Conservation (phyloP, 2,329 filamentous ascomycete species). For the Orbilia blumenaviensis region DNA sequence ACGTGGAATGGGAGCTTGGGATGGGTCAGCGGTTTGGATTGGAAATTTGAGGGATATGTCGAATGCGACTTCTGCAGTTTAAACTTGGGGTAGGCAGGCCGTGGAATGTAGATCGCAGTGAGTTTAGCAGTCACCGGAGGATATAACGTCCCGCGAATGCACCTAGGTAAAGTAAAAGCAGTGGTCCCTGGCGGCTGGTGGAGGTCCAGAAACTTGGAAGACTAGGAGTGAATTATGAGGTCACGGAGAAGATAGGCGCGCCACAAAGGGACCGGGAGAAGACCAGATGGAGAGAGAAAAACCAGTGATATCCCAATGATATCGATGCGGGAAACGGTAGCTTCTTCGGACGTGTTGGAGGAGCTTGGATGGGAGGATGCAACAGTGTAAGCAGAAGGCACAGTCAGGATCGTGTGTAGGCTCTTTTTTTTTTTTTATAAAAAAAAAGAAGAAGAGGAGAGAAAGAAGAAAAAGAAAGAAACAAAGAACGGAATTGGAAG, state of each 20-base stretch:
- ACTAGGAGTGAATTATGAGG: slow-evolving; percentile 26
- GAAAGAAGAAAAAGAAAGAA: too few species aligned
- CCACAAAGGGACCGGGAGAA: background rate
- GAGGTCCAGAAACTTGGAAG: slow-evolving; percentile 25
- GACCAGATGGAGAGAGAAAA: slow-evolving; percentile 22
- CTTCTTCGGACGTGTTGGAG: slow-evolving; percentile 52
- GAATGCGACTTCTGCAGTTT: slow-evolving; percentile 35
- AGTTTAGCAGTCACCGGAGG: slow-evolving; percentile 50
- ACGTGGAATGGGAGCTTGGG: slow-evolving; percentile 30
- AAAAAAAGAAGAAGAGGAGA: too few species aligned
- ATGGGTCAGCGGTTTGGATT: slow-evolving; percentile 6
- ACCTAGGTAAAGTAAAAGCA: slow-evolving; percentile 25
- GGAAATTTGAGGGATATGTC: slow-evolving; percentile 26
- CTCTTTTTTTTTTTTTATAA: too few species aligned
- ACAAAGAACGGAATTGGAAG: too few species aligned
- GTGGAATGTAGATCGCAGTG: slow-evolving; percentile 50
- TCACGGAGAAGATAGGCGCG: slow-evolving; percentile 42
- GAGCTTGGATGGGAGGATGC: slow-evolving; percentile 22
- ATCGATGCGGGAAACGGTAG: slow-evolving; percentile 14
- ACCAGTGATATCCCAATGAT: slow-evolving; percentile 4
- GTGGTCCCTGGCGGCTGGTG: slow-evolving; percentile 26
- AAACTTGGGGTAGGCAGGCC: slow-evolving; percentile 14
- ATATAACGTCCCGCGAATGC: slow-evolving; percentile 53
- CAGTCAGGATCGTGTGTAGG: slow-evolving; percentile 19
- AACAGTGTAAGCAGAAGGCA: slow-evolving; percentile 4